Evolutionary conservation across 768 basidiomycete species (phyloP).

Genomic region (Grammothele lineata): DNA sequence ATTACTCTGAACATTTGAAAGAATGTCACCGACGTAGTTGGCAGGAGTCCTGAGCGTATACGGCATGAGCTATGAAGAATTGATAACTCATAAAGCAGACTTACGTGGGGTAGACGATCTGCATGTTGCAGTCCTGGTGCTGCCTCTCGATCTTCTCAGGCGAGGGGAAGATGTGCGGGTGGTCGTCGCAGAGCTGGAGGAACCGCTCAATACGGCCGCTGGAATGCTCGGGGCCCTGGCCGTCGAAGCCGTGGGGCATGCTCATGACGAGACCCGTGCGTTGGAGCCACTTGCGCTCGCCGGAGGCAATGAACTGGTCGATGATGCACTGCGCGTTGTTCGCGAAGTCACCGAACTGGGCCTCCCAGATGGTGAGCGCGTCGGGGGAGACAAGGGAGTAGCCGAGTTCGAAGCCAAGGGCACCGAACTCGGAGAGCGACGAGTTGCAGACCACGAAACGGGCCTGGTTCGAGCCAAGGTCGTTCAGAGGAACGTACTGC

Average conservation of each 20-base stretch:
- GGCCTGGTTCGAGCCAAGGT: conserved; percentile 83
- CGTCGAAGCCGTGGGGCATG: conserved; percentile 95
- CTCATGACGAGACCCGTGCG: conserved; percentile 86
- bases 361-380: conserved; percentile 94
- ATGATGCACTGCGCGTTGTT: conserved; percentile 98
- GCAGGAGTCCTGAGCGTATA: conserved; percentile 73
- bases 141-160: conserved; percentile 88
- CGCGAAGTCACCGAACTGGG: conserved; percentile 97
- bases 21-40: conserved; percentile 63
- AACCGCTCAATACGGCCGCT: conserved; percentile 94
- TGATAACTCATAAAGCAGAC: conserved; percentile 28
- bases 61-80: not conserved
- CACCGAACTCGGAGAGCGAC: conserved; percentile 90
- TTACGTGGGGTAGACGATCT: conserved; percentile 95
- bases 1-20: no score
- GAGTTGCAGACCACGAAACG: conserved; percentile 95
- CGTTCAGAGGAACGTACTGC: conserved; percentile 85
- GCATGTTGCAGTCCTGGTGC: conserved; percentile 99
- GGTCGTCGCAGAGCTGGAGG: conserved; percentile 96
- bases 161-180: conserved; percentile 86
- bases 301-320: conserved; percentile 97
- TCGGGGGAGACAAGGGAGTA: conserved; percentile 99
- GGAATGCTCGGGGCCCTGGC: conserved; percentile 99
- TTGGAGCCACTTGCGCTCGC: conserved; percentile 97
- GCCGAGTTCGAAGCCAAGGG: conserved; percentile 95